These are phyloP conservation scores for Blastobotrys illinoisensis DNA, from an alignment of 1,139 yeast genomes.

Conservation along the genomic window DNA sequence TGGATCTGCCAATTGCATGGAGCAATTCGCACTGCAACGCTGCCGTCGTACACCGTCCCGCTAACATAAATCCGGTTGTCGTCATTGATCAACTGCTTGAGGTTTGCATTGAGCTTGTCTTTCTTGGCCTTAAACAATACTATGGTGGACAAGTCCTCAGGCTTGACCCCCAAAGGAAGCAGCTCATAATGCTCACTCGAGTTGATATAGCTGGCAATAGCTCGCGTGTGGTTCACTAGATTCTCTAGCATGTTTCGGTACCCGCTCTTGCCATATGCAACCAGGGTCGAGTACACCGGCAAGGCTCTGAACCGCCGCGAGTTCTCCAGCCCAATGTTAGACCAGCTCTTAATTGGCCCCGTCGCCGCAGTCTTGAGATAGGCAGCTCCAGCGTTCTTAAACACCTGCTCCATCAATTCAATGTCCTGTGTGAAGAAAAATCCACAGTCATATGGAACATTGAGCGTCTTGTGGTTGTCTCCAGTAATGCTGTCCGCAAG, in stretches of 20 bases:
- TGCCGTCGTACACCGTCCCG: conserved; percentile 21
- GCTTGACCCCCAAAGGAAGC: conserved; percentile 14
- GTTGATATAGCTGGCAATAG: conserved; percentile 19
- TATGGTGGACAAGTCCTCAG: conserved; percentile 18
- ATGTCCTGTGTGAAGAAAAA: conserved; percentile 20
- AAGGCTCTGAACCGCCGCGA: conserved; percentile 26
- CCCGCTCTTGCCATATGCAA: conserved; percentile 24
- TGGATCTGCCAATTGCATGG: conserved; percentile 25
- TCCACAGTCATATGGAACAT: conserved; percentile 29
- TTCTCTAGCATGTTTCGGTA: conserved; percentile 20
- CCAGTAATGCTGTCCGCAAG: conserved; percentile 28
- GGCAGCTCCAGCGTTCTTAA: conserved; percentile 26
- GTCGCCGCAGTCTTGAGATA: conserved; percentile 15
- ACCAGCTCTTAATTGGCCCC: conserved; percentile 15
- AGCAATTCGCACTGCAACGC: conserved; percentile 24
- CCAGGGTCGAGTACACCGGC: conserved; percentile 23
- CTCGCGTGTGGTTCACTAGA: conserved; percentile 18
- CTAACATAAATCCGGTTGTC: conserved; percentile 19
- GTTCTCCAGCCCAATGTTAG: conserved; percentile 26
- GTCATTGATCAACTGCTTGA: conserved; percentile 18
- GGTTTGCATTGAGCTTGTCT: conserved; percentile 9
- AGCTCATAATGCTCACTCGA: conserved; percentile 16
- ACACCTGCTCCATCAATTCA: conserved; percentile 16
- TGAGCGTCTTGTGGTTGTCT: conserved; percentile 27
- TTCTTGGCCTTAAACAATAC: conserved; percentile 22